A percentile compares a stretch with the other conserved stretches of the same genome.
Evolutionary conservation across 805 yeast genomes (phyloP).

Genomic region (Starmera caribaea): DNA sequence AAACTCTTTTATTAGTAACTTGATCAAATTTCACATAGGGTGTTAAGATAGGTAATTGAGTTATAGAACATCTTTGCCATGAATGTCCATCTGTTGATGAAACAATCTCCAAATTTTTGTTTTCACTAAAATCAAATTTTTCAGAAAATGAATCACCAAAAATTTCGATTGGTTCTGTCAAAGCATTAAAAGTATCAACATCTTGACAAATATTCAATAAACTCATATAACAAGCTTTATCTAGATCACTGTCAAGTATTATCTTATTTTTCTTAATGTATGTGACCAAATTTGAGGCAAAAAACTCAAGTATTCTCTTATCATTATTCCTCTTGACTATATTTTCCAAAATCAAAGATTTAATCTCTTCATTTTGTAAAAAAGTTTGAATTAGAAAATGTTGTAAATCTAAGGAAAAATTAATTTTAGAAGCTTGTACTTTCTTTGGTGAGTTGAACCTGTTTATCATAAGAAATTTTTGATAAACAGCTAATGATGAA

Average conservation of each 20-base stretch:
- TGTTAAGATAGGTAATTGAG: slow-evolving; percentile 9
- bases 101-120: slow-evolving; percentile 4
- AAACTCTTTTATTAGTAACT: slow-evolving; percentile 11
- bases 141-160: slow-evolving; percentile 9
- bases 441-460: neutral
- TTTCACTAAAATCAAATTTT: slow-evolving; percentile 8
- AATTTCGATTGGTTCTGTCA: slow-evolving; percentile 3
- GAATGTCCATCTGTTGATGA: slow-evolving; percentile 7
- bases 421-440: neutral
- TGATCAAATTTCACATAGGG: slow-evolving; percentile 10
- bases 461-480: slow-evolving; percentile 11
- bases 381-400: slow-evolving; percentile 6
- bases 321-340: slow-evolving; percentile 11
- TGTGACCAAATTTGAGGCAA: slow-evolving; percentile 7
- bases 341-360: slow-evolving; percentile 5
- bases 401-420: slow-evolving; percentile 2
- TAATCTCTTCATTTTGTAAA: slow-evolving; percentile 2
- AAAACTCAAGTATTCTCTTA: slow-evolving; percentile 6
- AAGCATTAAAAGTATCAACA: neutral
- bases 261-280: slow-evolving; percentile 7
- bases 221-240: slow-evolving; percentile 7
- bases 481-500: slow-evolving; percentile 14
- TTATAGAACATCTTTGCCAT: slow-evolving; percentile 18
- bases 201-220: neutral
- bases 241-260: slow-evolving; percentile 6